These are phyloP conservation scores for Mycena albidolilacea DNA, from an alignment of 768 basidiomycete genomes.

Conservation along the genomic window DNA sequence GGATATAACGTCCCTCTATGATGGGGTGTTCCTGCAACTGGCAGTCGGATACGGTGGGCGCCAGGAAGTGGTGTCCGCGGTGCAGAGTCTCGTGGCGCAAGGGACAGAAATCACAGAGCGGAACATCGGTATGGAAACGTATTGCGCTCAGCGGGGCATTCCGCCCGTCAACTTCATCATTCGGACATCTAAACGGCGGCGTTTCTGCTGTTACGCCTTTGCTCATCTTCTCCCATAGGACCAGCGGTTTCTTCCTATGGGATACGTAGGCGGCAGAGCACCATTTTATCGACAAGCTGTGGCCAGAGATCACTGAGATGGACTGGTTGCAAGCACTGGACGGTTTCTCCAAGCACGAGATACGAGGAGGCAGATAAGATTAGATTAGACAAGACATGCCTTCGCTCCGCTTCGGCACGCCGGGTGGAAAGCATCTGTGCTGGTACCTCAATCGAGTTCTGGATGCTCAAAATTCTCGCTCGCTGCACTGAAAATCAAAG, in stretches of 20 bases:
- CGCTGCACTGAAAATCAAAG: too few relatives aligned
- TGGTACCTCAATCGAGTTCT: too few relatives aligned
- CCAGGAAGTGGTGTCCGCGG: slow-evolving; percentile 32
- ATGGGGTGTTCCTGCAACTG: slow-evolving; percentile 26
- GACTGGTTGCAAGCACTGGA: slow-evolving; percentile 27
- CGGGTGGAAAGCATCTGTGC: too few relatives aligned
- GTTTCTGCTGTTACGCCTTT: too few relatives aligned
- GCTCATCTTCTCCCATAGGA: slow-evolving; percentile 15
- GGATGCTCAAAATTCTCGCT: too few relatives aligned
- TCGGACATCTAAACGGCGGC: slow-evolving; percentile 30
- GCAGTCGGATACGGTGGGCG: slow-evolving; percentile 40
- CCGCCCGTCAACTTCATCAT: slow-evolving; percentile 31
- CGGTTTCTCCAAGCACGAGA: slow-evolving; percentile 32
- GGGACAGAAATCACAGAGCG: slow-evolving; percentile 34
- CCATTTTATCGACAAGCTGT: slow-evolving; percentile 36
- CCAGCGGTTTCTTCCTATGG: slow-evolving; percentile 36
- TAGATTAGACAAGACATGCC: not conserved
- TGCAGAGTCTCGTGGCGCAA: slow-evolving; percentile 23
- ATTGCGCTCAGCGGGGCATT: slow-evolving; percentile 22
- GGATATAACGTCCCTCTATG: slow-evolving; percentile 27
- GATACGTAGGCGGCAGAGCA: slow-evolving; percentile 35
- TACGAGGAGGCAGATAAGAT: slow-evolving; percentile 21
- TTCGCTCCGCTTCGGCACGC: too few relatives aligned
- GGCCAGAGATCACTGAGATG: slow-evolving; percentile 32
- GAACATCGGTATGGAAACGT: slow-evolving; percentile 31